Percentiles rank a stretch among this genome's conserved stretches.
phyloP scores from a whole-genome alignment of 2,329 filamentous ascomycete species.

The Dendrostoma leiphaemia region DNA sequence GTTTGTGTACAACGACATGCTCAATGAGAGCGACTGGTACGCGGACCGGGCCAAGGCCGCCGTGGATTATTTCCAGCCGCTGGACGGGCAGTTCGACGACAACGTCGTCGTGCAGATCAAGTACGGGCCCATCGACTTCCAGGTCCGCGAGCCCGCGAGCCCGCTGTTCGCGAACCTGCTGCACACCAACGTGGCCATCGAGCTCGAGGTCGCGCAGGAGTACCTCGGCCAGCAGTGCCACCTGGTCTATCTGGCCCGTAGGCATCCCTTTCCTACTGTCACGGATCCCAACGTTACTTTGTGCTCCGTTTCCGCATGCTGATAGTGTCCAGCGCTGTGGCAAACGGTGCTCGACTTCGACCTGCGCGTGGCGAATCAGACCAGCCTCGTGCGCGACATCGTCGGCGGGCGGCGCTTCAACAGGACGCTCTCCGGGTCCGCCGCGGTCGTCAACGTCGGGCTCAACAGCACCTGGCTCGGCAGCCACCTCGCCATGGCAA shows the following conservation, averaged over 20 bases:
- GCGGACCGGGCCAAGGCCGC: slow-evolving; percentile 69
- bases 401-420: slow-evolving; percentile 59
- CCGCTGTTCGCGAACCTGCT: slow-evolving; percentile 58
- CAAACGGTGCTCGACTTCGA: slow-evolving; percentile 67
- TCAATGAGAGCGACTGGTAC: slow-evolving; percentile 60
- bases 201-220: slow-evolving; percentile 67
- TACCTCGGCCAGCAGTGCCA: slow-evolving; percentile 71
- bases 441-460: slow-evolving; percentile 67
- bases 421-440: slow-evolving; percentile 57
- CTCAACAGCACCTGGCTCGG: slow-evolving; percentile 67
- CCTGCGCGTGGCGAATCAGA: slow-evolving; percentile 55
- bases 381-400: slow-evolving; percentile 58
- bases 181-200: slow-evolving; percentile 52
- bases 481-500: slow-evolving; percentile 68
- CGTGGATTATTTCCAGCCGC: slow-evolving; percentile 62
- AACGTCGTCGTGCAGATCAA: slow-evolving; percentile 74
- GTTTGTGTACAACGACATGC: slow-evolving; percentile 63
- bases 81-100: slow-evolving; percentile 65
- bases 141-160: slow-evolving; percentile 65
- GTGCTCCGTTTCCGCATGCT: too few relatives aligned
- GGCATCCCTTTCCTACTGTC: too few relatives aligned
- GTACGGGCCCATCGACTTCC: slow-evolving; percentile 73
- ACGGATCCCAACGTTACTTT: too few relatives aligned
- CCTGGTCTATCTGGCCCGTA: slow-evolving; percentile 67
- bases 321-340: slow-evolving; percentile 67